A percentile compares a stretch with the other conserved stretches of the same genome.
phyloP scores from a whole-genome alignment of 768 basidiomycete genomes.

The Rhizopogon vesiculosus region DNA sequence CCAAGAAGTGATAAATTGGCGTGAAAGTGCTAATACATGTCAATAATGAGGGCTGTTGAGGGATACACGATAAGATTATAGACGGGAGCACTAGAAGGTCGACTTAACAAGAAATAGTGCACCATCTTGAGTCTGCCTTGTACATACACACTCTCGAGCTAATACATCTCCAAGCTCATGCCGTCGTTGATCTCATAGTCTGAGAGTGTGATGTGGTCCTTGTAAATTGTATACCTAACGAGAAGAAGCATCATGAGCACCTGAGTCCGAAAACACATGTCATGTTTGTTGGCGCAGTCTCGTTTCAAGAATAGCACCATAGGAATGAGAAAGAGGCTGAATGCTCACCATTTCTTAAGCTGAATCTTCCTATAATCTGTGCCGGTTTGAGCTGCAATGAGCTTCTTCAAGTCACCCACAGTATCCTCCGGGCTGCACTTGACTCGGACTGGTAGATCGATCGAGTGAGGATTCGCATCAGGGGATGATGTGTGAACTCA shows the following conservation, averaged over 20 bases:
- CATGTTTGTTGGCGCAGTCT: not conserved
- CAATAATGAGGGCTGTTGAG: not conserved
- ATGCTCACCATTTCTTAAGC: constrained; percentile 90
- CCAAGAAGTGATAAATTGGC: not conserved
- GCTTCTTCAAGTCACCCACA: constrained; percentile 93
- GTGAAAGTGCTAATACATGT: not conserved
- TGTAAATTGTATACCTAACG: constrained; percentile 87
- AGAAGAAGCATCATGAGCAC: not conserved
- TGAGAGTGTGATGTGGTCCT: constrained; percentile 90
- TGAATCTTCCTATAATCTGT: constrained; percentile 83
- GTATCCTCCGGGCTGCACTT: constrained; percentile 96
- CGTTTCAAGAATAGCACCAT: not conserved
- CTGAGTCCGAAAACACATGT: not conserved
- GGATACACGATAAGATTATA: not conserved
- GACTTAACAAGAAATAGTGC: not conserved
- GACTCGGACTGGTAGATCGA: constrained; percentile 69
- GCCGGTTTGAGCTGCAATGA: constrained; percentile 95
- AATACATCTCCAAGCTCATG: constrained; percentile 94
- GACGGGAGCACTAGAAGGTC: not conserved
- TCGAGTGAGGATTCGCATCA: constrained; percentile 5
- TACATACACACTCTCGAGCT: constrained; percentile 5
- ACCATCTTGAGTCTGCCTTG: not conserved
- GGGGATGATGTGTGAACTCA: constrained; percentile 22
- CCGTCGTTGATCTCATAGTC: constrained; percentile 94
- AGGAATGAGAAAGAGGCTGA: not conserved